A percentile compares a stretch with the other conserved stretches of the same genome.
Evolutionary conservation across 2,329 filamentous ascomycete species (phyloP).

Genomic region (Daldinia sp.): DNA sequence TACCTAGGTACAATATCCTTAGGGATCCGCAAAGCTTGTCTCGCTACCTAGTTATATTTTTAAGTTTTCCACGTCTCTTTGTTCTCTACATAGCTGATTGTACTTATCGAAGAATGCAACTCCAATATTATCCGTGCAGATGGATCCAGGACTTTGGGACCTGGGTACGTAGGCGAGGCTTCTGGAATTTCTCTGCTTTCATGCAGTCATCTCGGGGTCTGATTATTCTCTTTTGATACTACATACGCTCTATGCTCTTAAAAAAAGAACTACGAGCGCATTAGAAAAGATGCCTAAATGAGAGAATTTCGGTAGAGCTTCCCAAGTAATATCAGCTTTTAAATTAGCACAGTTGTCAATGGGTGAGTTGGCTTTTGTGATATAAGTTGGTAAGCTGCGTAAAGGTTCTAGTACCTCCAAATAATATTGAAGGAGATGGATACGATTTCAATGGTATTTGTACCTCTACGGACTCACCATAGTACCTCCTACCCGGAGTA

Average conservation of each 20-base stretch:
- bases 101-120: constrained; percentile 33
- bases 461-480: too few relatives aligned
- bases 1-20: background rate
- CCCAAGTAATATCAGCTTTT: too few relatives aligned
- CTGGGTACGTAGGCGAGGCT: constrained; percentile 13
- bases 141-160: constrained; percentile 27
- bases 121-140: constrained; percentile 32
- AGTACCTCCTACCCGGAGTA: too few relatives aligned
- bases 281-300: background rate
- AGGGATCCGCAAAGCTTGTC: background rate
- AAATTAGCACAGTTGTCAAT: background rate
- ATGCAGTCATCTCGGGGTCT: constrained; percentile 32
- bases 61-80: constrained; percentile 15
- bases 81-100: constrained; percentile 24
- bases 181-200: constrained; percentile 7
- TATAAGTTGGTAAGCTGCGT: background rate
- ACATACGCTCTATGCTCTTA: too few relatives aligned
- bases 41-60: too few relatives aligned
- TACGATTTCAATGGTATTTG: background rate
- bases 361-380: background rate
- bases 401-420: background rate
- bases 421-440: background rate
- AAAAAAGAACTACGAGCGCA: background rate
- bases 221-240: constrained; percentile 4
- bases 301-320: background rate